Evolutionary conservation across 257 asterid genomes (phyloP), one percentile per base, ranked within the genome.

Genomic region (Henckelia pumila): DNA sequence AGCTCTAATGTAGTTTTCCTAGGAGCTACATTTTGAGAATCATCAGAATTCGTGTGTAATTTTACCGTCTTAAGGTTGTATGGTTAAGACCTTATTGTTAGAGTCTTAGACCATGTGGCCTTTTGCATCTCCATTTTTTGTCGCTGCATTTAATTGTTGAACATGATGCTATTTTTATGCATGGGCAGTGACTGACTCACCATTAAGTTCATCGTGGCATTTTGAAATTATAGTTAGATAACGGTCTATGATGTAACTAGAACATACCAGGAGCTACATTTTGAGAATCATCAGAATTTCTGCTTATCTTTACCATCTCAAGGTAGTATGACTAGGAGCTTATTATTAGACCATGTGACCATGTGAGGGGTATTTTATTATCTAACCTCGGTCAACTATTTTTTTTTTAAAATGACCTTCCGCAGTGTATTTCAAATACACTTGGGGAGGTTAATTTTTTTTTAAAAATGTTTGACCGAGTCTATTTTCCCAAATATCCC

Each of bases 221-320:
- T 56, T 58, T 47, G 37, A 56, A 63, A 68, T 37, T 76, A 37
- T 23, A 35, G 8, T 67, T 56, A 28, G 21, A 35, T n/a, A 55
- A 47, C 30, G 40, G 40, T 57, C 55, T 57, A 40, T 68, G 50
- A 62, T 44, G 80, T 33, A 67, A 13, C 23, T 28, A 53, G 40
- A 69, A 67, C 44, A 55, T 71, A 25, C 17, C 23, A 37, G 24
- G 8, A 4, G 17, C 16, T 17, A 60, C 61, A 17, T 68, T 16
- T 6, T 49, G n/a, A 49, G 64, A 28, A 44, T 61, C 20, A 3
- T 26, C 23, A 7, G 4, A 22, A 5, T 13, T 64, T 32, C 59
- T 63, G 47, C 47, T 63, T 20, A n/a, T 25, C 5, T 13, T 32
- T 50, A 14, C 35, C 61, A 49, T 69, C 1, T 50, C n/a, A 65